phyloP scores from a whole-genome alignment of 352 stramenopile genomes.

The Peronospora belbahrii region DNA sequence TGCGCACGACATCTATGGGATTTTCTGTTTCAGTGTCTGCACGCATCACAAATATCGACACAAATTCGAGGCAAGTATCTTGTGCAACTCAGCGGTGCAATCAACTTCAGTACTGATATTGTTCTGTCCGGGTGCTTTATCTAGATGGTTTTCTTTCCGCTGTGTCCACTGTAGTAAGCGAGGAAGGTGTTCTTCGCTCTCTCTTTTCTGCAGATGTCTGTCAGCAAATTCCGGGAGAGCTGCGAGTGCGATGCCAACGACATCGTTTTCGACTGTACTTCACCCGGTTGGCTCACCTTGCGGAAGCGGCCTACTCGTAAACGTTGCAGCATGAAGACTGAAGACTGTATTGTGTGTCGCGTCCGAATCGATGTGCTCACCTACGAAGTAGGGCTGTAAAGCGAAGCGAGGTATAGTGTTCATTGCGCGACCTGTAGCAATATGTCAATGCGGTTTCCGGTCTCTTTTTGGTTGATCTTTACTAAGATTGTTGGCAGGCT shows the following conservation, averaged over 20 bases:
- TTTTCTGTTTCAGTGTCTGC: constrained; percentile 67
- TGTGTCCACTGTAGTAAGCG: constrained; percentile 20
- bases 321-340: neutral
- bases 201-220: constrained; percentile 26
- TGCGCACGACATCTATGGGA: constrained; percentile 50
- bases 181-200: constrained; percentile 22
- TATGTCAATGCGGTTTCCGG: no score
- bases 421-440: no score
- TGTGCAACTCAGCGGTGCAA: neutral
- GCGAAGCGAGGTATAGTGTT: no score
- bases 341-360: neutral
- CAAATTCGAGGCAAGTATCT: constrained; percentile 29
- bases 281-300: constrained; percentile 14
- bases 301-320: constrained; percentile 1
- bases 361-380: neutral
- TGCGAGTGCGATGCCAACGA: constrained; percentile 31
- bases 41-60: constrained; percentile 43
- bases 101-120: neutral
- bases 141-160: constrained; percentile 40
- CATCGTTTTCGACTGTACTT: constrained; percentile 60
- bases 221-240: constrained; percentile 28
- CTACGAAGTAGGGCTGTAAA: neutral
- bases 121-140: neutral
- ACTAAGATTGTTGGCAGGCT: no score
- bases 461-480: no score